These are phyloP conservation scores for Suillus decipiens DNA, from an alignment of 768 basidiomycete genomes.

Conservation along the genomic window DNA sequence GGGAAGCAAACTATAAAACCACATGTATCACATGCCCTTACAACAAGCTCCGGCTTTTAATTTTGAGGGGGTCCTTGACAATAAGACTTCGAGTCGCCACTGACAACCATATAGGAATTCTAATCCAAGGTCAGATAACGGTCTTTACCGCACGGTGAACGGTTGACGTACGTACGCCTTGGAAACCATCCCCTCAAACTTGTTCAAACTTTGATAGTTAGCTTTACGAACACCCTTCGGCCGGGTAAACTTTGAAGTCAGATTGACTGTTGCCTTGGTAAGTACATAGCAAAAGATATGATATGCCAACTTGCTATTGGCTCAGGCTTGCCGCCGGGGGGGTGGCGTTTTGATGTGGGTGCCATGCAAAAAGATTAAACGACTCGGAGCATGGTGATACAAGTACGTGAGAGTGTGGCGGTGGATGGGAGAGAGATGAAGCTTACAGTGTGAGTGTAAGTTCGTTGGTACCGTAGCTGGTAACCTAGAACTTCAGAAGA, in stretches of 20 bases:
- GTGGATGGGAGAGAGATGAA: not conserved
- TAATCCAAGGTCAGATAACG: conserved; percentile 1
- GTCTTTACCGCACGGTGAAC: not conserved
- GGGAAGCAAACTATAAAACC: not conserved
- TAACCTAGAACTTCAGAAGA: not conserved
- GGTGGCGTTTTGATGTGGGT: not conserved
- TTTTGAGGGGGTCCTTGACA: not conserved
- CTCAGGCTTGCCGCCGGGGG: not conserved
- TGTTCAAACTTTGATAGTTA: conserved; percentile 1
- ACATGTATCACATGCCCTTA: conserved; percentile 4
- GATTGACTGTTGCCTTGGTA: not conserved
- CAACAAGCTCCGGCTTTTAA: conserved; percentile 3
- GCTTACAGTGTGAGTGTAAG: not conserved
- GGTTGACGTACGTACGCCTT: not conserved
- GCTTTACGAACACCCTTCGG: not conserved
- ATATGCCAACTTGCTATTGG: not conserved
- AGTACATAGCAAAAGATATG: not conserved
- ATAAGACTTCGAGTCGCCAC: not conserved
- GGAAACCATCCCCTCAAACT: not conserved
- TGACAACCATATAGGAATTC: conserved; percentile 1
- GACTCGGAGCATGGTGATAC: too few relatives aligned
- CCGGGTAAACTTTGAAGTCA: not conserved
- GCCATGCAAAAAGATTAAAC: not conserved
- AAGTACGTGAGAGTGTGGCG: not conserved
- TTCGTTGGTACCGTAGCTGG: not conserved